phyloP scores from a whole-genome alignment of 257 asterid species.

The Ilex aquifolium region DNA sequence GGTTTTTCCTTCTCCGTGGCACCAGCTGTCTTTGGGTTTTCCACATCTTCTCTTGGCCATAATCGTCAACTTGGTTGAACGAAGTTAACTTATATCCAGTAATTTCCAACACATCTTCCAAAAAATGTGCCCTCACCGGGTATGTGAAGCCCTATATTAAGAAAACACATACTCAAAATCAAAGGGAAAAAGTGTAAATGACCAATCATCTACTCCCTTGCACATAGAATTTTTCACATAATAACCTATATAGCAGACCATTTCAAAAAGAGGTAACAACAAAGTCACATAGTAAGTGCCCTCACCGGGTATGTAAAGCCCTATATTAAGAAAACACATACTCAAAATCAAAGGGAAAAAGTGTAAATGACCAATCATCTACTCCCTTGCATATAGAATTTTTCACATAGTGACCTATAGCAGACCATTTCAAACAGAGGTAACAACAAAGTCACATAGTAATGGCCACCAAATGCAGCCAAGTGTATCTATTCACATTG shows the following conservation, averaged over 20 bases:
- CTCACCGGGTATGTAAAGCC: slow-evolving; percentile 96
- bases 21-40: slow-evolving; percentile 87
- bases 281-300: slow-evolving; percentile 46
- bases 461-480: background rate
- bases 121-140: slow-evolving; percentile 82
- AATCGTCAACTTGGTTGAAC: slow-evolving; percentile 89
- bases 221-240: background rate
- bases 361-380: background rate
- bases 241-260: too few relatives aligned
- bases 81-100: slow-evolving; percentile 92
- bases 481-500: background rate
- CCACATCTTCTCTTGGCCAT: slow-evolving; percentile 98
- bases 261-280: too few relatives aligned
- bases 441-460: background rate
- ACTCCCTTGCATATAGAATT: background rate
- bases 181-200: background rate
- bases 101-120: slow-evolving; percentile 88
- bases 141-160: slow-evolving; percentile 86
- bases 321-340: slow-evolving; percentile 35
- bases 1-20: slow-evolving; percentile 83
- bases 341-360: background rate
- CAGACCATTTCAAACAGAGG: too few relatives aligned
- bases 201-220: background rate
- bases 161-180: slow-evolving; percentile 7
- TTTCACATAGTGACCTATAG: too few relatives aligned